Conservation (phyloP, 1,139 yeast genomes). For the Arxiozyma slooffiae region DNA sequence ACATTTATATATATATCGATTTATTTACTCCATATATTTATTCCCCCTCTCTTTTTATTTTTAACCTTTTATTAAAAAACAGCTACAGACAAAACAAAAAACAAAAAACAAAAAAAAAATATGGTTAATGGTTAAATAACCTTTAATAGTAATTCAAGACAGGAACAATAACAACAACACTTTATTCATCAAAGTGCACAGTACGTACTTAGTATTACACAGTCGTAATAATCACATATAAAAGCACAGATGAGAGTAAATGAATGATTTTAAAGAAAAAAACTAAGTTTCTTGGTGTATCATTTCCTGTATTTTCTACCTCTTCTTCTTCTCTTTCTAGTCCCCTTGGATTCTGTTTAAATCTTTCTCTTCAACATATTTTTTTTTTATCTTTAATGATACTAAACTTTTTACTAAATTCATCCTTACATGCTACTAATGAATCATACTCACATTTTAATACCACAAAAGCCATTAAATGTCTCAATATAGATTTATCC, state of each 20-base stretch:
- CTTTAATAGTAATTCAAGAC: no score
- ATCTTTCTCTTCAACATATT: constrained; percentile 46
- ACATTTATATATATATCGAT: no score
- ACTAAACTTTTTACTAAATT: constrained; percentile 32
- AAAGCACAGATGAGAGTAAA: background rate
- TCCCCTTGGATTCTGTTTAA: background rate
- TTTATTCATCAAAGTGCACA: background rate
- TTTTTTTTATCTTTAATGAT: constrained; percentile 50
- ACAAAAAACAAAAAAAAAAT: no score
- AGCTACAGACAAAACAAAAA: no score
- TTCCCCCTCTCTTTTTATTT: no score
- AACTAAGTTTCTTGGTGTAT: background rate
- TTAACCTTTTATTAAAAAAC: no score
- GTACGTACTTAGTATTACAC: no score
- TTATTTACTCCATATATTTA: no score
- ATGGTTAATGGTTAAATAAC: no score
- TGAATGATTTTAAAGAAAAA: background rate
- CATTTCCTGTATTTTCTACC: constrained; percentile 1
- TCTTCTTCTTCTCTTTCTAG: background rate
- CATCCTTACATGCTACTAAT: constrained; percentile 35
- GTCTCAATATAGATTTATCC: constrained; percentile 8
- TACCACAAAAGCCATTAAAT: constrained; percentile 45
- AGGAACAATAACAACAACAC: no score
- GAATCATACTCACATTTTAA: constrained; percentile 43
- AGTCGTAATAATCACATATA: no score